phyloP scores from a whole-genome alignment of 768 basidiomycete species.

The Cystofilobasidium ferigula region DNA sequence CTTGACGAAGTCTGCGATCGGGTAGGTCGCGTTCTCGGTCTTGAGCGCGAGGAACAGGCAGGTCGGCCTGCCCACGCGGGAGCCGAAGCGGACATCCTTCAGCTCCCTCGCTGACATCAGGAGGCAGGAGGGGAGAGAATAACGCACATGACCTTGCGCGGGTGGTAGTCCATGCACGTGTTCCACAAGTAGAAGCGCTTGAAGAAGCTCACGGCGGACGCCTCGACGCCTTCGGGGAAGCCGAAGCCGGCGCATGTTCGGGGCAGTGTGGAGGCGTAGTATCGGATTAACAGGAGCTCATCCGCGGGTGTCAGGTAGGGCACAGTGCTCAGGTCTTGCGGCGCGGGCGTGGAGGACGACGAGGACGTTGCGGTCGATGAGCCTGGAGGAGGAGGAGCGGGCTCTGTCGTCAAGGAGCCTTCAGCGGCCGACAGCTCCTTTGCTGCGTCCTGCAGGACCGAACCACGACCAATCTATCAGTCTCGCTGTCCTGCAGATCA shows the following conservation, averaged over 20 bases:
- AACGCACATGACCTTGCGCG: constrained; percentile 85
- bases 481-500: neutral
- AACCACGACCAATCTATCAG: neutral
- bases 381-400: too few species aligned
- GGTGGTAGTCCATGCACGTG: constrained; percentile 99
- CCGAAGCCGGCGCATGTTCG: constrained; percentile 73
- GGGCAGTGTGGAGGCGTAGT: constrained; percentile 76
- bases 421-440: neutral
- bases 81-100: neutral
- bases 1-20: constrained; percentile 69
- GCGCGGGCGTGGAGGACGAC: constrained; percentile 29
- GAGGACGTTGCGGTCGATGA: too few species aligned
- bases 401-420: constrained; percentile 1
- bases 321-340: constrained; percentile 48
- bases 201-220: constrained; percentile 80
- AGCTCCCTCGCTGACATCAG: neutral
- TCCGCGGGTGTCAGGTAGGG: constrained; percentile 70
- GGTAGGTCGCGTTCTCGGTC: constrained; percentile 88
- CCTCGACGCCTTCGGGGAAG: constrained; percentile 84
- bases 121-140: neutral
- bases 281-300: constrained; percentile 75
- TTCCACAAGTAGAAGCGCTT: constrained; percentile 96
- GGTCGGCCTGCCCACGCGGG: constrained; percentile 61
- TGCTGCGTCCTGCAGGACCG: neutral
- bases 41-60: constrained; percentile 90